These are phyloP conservation scores for Haematococcus sp. DNA, from an alignment of 139 green algal genomes.

Conservation along the genomic window DNA sequence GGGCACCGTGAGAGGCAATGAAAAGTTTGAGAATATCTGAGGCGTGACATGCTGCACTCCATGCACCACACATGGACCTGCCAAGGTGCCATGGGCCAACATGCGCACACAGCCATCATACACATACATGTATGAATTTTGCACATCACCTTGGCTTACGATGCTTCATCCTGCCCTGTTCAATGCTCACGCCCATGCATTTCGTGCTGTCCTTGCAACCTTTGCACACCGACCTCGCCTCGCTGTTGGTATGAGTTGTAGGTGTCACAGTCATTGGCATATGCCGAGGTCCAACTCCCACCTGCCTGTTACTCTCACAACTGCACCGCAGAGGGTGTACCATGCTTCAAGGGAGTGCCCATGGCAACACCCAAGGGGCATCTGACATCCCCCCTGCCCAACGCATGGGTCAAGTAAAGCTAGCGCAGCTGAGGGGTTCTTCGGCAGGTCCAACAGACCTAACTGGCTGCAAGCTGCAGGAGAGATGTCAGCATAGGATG, in stretches of 20 bases:
- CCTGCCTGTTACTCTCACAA: neutral
- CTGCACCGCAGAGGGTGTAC: constrained; percentile 59
- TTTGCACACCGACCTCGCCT: neutral
- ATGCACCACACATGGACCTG: neutral
- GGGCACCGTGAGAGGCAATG: constrained; percentile 4
- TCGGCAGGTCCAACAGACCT: too few species aligned
- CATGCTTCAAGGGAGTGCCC: constrained; percentile 70
- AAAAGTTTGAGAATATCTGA: constrained; percentile 65
- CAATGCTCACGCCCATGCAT: too few species aligned
- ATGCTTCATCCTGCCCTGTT: too few species aligned
- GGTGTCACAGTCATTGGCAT: neutral
- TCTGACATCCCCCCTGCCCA: constrained; percentile 31
- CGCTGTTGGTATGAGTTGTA: neutral
- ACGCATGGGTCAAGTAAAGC: constrained; percentile 29
- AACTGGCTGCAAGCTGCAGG: too few species aligned
- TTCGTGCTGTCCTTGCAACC: neutral
- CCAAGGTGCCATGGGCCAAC: too few species aligned
- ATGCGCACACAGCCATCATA: too few species aligned
- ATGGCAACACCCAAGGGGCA: constrained; percentile 77
- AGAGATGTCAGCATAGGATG: too few species aligned
- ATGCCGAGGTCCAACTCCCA: neutral
- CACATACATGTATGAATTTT: constrained; percentile 1
- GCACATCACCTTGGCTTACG: too few species aligned
- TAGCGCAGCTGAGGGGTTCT: too few species aligned
- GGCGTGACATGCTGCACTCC: constrained; percentile 9